Evolutionary conservation across 148 eudicot species (phyloP).

Genomic region (Camellia granthamiana): DNA sequence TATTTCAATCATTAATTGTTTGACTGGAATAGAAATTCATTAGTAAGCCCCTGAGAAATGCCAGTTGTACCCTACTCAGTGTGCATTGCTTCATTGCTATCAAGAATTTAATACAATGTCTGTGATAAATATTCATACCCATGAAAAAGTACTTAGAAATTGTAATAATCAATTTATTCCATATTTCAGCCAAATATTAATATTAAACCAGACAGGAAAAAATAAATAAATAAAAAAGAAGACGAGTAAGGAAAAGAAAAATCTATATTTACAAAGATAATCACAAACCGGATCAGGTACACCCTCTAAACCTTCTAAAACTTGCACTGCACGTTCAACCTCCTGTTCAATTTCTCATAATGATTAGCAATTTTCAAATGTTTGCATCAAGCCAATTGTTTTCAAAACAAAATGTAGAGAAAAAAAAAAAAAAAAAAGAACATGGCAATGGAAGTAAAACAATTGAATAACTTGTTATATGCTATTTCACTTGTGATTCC

Average conservation of each 20-base stretch:
- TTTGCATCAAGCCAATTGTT: background rate
- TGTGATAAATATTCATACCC: too few relatives aligned
- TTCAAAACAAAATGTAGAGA: background rate
- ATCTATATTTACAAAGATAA: background rate
- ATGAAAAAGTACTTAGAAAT: background rate
- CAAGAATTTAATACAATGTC: background rate
- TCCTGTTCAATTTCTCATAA: conserved; percentile 44
- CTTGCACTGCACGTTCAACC: conserved; percentile 77
- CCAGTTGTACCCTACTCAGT: background rate
- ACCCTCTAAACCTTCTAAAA: conserved; percentile 66
- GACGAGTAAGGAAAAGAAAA: background rate
- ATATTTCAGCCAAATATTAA: background rate
- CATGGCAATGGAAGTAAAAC: background rate
- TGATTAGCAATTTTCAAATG: conserved; percentile 10
- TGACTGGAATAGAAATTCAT: background rate
- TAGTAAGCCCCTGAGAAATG: background rate
- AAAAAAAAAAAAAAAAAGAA: background rate
- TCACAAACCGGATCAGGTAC: conserved; percentile 76
- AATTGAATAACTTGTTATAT: background rate
- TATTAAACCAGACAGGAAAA: background rate
- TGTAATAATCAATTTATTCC: background rate
- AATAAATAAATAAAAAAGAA: background rate
- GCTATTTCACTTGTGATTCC: background rate
- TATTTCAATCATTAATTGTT: too few relatives aligned
- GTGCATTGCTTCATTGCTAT: background rate